Percentiles rank a stretch among this genome's conserved stretches.
Conservation (phyloP, 345 rosid species). For the Mangifera indica region DNA sequence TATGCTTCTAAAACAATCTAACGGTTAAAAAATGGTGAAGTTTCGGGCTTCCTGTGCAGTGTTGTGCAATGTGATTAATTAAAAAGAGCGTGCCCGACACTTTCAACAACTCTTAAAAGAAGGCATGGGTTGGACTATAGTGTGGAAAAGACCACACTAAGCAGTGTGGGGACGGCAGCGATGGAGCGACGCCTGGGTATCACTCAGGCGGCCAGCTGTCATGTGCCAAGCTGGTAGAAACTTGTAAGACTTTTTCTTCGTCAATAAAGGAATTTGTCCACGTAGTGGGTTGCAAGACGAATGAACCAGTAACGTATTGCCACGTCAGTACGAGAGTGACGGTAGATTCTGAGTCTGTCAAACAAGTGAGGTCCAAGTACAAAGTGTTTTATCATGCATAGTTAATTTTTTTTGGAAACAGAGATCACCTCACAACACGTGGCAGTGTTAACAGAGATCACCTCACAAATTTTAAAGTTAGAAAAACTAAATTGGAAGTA, state of each 20-base stretch:
- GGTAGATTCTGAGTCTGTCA: not conserved
- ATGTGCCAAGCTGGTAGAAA: constrained; percentile 6
- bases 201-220: constrained; percentile 33
- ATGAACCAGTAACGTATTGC: not conserved
- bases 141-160: constrained; percentile 25
- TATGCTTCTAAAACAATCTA: not conserved
- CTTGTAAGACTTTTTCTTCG: not conserved
- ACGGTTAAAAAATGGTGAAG: not conserved
- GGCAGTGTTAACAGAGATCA: not conserved
- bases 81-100: not conserved
- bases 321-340: not conserved
- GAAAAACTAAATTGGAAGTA: not conserved
- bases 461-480: not conserved
- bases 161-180: constrained; percentile 34
- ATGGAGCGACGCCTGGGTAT: constrained; percentile 28
- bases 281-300: not conserved
- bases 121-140: constrained; percentile 14
- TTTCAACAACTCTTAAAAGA: constrained; percentile 4
- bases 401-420: not conserved
- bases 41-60: not conserved
- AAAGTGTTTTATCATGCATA: not conserved
- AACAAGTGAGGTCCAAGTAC: constrained; percentile 7
- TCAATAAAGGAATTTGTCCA: not conserved
- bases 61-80: no score
- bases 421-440: not conserved